Evolutionary conservation across 306 rosid species (phyloP).

Genomic region (Comarum palustre): DNA sequence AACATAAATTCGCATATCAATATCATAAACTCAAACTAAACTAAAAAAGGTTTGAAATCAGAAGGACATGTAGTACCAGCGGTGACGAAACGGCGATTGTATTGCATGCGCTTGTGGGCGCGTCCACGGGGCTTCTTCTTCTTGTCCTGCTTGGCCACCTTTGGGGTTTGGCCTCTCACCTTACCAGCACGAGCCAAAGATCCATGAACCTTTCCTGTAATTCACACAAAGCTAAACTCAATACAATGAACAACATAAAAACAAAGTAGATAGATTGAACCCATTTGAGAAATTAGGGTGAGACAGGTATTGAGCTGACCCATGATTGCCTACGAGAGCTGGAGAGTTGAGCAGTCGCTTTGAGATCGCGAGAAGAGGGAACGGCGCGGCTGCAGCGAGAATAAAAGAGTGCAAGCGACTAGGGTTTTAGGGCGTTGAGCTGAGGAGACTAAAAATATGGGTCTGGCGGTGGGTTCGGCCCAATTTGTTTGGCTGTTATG

Average conservation of each 20-base stretch:
- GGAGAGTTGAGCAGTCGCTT: not conserved
- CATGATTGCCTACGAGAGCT: constrained; percentile 7
- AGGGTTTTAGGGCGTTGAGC: not conserved
- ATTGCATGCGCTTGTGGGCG: constrained; percentile 54
- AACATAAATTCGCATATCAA: not conserved
- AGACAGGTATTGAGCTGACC: constrained; percentile 4
- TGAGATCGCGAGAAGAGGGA: not conserved
- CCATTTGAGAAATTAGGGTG: not conserved
- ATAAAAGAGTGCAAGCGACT: not conserved
- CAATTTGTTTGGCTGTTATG: too few relatives aligned
- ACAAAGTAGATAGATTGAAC: not conserved
- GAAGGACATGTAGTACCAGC: constrained; percentile 31
- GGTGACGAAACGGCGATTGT: constrained; percentile 56
- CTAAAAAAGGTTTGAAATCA: not conserved
- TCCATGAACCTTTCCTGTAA: constrained; percentile 51
- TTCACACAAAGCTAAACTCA: not conserved
- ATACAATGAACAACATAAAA: not conserved
- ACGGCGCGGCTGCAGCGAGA: not conserved
- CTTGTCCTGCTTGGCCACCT: constrained; percentile 56
- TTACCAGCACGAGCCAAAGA: constrained; percentile 58
- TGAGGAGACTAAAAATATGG: not conserved
- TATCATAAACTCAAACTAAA: not conserved
- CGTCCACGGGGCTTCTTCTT: constrained; percentile 58
- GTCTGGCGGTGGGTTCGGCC: not conserved
- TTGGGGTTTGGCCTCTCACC: constrained; percentile 55